Percentiles rank a stretch among this genome's conserved stretches.
Conservation (phyloP, 306 rosid genomes). For the Dalbergia cultrata region DNA sequence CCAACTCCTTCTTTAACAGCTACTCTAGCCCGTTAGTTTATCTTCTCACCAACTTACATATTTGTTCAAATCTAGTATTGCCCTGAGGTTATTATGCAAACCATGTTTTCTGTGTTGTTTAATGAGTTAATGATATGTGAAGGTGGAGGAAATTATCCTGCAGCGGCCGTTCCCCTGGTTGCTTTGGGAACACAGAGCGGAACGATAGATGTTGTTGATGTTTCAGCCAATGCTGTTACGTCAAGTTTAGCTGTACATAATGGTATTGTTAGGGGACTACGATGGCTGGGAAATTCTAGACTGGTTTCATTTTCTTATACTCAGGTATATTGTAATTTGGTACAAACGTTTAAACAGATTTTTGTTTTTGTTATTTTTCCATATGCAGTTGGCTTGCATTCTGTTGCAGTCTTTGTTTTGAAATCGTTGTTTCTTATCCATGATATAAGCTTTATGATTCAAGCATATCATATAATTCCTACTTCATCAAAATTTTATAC, state of each 20-base stretch:
- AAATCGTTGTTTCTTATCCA: slow-evolving; percentile 20
- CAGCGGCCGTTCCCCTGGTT: slow-evolving; percentile 96
- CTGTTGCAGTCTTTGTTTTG: slow-evolving; percentile 7
- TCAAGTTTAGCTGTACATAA: slow-evolving; percentile 87
- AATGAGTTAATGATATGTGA: slow-evolving; percentile 47
- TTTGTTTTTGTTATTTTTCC: slow-evolving; percentile 6
- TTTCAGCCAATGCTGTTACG: slow-evolving; percentile 91
- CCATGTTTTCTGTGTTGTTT: slow-evolving; percentile 45
- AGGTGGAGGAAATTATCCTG: slow-evolving; percentile 98
- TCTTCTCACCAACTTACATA: slow-evolving; percentile 47
- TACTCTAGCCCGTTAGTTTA: slow-evolving; percentile 94
- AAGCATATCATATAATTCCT: slow-evolving; percentile 24
- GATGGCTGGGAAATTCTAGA: slow-evolving; percentile 99
- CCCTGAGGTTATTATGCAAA: slow-evolving; percentile 19
- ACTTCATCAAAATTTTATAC: slow-evolving; percentile 12
- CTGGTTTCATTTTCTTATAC: slow-evolving; percentile 94
- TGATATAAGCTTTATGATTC: slow-evolving; percentile 37
- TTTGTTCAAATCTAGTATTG: slow-evolving; percentile 45
- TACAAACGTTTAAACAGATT: slow-evolving; percentile 38
- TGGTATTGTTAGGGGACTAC: slow-evolving; percentile 83
- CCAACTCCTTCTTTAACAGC: slow-evolving; percentile 97
- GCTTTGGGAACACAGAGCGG: slow-evolving; percentile 98
- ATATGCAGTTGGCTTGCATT: slow-evolving; percentile 10
- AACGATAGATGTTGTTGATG: slow-evolving; percentile 86
- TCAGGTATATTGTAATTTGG: slow-evolving; percentile 67